Base-by-base conservation (phyloP, 2,329 filamentous ascomycete genomes). In the Pestalotiopsis sp. region DNA sequence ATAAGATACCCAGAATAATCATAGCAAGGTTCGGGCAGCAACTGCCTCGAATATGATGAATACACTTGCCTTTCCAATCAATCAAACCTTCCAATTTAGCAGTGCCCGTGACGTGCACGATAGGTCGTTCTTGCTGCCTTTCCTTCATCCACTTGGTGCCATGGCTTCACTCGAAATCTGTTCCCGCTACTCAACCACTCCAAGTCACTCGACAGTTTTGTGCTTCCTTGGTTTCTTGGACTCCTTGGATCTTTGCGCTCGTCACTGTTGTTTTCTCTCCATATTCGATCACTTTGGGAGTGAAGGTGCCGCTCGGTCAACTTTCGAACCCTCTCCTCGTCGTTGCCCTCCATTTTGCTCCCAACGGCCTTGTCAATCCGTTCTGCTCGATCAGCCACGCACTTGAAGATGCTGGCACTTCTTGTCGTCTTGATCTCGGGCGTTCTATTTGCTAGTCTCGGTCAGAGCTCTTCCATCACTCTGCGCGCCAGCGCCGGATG, bases 401-500 rank as follows among this genome's bases (percentile, higher is more conserved):
- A 71, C 27, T 69, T 68, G 68, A 75, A 72, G 69, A 74, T 77
- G 69, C 66, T 74, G 61, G 72, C 73, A 23, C 49, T 75, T 9
- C 14, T 75, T 5, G 56, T 70, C 61, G 38, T 76, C 61, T 59
- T 76, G 39, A 67, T 71, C 67, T 67, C 71, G 31, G 58, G 67
- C n/a, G 49, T 45, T 14, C 45, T 69, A 14, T 68, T 67, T 45
- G 31, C 52, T 20, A 39, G 59, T 5, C 57, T 71, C 25, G 61
- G 64, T 68, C 65, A 70, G 13, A 71, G 71, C 41, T 70, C 69
- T 25, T 79, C 80, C 65, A 78, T 84, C 27, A 75, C 80, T 71
- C 76, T 77, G 56, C 79, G 81, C 58, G 79, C 81, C 67, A 82
- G 84, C 71, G 84, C 83, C 52, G 79, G 76, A 61, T 87, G 87